phyloP scores from a whole-genome alignment of 2,329 filamentous ascomycete species.

The Colletotrichum aenigma region DNA sequence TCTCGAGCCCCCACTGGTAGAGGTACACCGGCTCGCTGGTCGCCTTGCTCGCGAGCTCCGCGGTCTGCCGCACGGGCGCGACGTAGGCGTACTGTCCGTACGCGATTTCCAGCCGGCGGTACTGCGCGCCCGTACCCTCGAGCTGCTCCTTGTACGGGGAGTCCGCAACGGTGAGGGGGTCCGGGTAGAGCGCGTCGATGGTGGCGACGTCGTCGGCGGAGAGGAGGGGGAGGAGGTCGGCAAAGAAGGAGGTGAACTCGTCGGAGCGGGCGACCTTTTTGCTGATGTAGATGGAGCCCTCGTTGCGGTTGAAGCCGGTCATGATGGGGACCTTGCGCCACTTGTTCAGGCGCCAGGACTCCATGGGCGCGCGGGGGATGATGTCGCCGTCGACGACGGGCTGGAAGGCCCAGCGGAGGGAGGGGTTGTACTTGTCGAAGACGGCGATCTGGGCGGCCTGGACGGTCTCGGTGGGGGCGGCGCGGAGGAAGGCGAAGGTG shows the following conservation, averaged over 20 bases:
- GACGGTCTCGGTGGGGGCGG: slow-evolving; percentile 41
- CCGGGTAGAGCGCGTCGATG: slow-evolving; percentile 64
- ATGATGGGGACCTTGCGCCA: slow-evolving; percentile 66
- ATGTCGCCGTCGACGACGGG: slow-evolving; percentile 69
- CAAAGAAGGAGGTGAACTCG: slow-evolving; percentile 59
- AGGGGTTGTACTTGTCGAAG: slow-evolving; percentile 45
- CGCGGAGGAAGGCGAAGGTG: slow-evolving; percentile 56
- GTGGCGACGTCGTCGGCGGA: slow-evolving; percentile 52
- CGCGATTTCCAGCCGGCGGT: slow-evolving; percentile 60
- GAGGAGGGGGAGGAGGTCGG: slow-evolving; percentile 62
- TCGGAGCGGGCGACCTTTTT: slow-evolving; percentile 44
- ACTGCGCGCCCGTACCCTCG: slow-evolving; percentile 53
- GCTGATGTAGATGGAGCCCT: slow-evolving; percentile 69
- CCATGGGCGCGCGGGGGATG: slow-evolving; percentile 62
- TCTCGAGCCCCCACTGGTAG: slow-evolving; percentile 64
- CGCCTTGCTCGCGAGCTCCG: slow-evolving; percentile 45
- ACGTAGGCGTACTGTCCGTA: slow-evolving; percentile 71
- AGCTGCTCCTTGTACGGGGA: slow-evolving; percentile 9
- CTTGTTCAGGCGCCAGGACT: slow-evolving; percentile 57
- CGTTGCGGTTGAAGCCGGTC: slow-evolving; percentile 74
- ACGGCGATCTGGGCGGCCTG: slow-evolving; percentile 45
- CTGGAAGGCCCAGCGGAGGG: slow-evolving; percentile 68
- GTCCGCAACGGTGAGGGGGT: slow-evolving; percentile 30
- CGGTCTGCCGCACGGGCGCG: slow-evolving; percentile 67
- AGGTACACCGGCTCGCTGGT: slow-evolving; percentile 35